Evolutionary conservation across 306 rosid genomes (phyloP).

Genomic region (Trifolium pratense): DNA sequence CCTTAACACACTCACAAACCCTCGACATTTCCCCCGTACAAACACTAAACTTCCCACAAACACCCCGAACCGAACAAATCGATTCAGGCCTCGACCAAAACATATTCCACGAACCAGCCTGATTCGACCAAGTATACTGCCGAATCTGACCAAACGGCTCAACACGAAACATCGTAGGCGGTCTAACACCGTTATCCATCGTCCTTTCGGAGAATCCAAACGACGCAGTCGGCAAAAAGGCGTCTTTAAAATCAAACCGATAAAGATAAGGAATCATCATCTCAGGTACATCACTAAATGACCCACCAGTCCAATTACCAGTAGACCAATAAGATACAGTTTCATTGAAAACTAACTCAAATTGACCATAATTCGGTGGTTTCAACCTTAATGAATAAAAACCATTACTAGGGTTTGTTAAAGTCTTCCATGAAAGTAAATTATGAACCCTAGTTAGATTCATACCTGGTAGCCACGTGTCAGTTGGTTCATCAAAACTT

Average conservation of each 20-base stretch:
- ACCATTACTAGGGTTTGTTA: conserved; percentile 67
- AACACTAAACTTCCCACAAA: conserved; percentile 72
- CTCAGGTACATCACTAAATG: conserved; percentile 62
- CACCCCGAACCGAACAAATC: conserved; percentile 51
- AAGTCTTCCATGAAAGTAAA: conserved; percentile 59
- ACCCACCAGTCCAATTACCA: conserved; percentile 66
- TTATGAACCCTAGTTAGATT: conserved; percentile 56
- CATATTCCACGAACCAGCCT: conserved; percentile 58
- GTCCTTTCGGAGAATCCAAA: conserved; percentile 69
- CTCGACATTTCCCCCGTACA: conserved; percentile 28
- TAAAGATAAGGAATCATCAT: conserved; percentile 73
- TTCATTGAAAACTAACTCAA: conserved; percentile 63
- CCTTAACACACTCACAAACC: conserved; percentile 56
- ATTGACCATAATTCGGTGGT: conserved; percentile 61
- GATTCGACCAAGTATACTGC: conserved; percentile 73
- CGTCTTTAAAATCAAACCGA: conserved; percentile 54
- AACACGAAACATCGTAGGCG: conserved; percentile 61
- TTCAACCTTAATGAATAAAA: conserved; percentile 62
- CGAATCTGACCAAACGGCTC: conserved; percentile 57
- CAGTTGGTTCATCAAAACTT: conserved; percentile 80
- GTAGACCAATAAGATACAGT: conserved; percentile 66
- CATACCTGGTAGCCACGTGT: conserved; percentile 87
- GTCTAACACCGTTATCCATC: conserved; percentile 41
- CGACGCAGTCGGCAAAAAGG: conserved; percentile 60
- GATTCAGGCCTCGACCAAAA: conserved; percentile 68